These are phyloP conservation scores for Metarhizium sp. DNA, from an alignment of 2,329 filamentous ascomycete genomes.

Conservation along the genomic window DNA sequence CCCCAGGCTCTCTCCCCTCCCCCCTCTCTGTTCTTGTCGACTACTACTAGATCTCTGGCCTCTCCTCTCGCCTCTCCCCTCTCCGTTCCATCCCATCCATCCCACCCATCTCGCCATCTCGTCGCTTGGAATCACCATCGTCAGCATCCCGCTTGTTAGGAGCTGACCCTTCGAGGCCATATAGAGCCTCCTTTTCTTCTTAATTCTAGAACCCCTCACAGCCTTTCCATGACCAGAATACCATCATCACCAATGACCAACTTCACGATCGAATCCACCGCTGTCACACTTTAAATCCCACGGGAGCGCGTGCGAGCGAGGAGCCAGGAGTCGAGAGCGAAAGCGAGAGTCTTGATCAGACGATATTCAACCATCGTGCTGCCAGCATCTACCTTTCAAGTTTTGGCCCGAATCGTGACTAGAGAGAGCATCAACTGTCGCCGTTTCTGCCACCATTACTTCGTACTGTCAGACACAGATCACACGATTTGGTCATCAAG, in stretches of 20 bases:
- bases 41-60: conserved; percentile 8
- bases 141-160: conserved; percentile 16
- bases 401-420: conserved; percentile 15
- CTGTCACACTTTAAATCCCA: conserved; percentile 63
- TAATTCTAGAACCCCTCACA: conserved; percentile 19
- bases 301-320: conserved; percentile 57
- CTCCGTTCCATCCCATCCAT: conserved; percentile 14
- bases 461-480: conserved; percentile 11
- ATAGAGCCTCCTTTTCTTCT: conserved; percentile 18
- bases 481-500: conserved; percentile 31
- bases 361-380: conserved; percentile 54
- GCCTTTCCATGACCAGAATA: conserved; percentile 33
- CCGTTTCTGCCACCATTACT: conserved; percentile 13
- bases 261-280: conserved; percentile 37
- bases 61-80: conserved; percentile 14
- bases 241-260: conserved; percentile 43
- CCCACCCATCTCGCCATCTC: background rate
- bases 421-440: conserved; percentile 3
- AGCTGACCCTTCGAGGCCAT: conserved; percentile 17
- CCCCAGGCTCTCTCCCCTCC: conserved; percentile 3
- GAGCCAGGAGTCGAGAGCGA: conserved; percentile 28
- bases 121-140: conserved; percentile 9
- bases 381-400: conserved; percentile 16
- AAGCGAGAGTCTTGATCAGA: conserved; percentile 22
- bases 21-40: conserved; percentile 8